Percentiles rank a stretch among this genome's conserved stretches.
phyloP scores from a whole-genome alignment of 257 asterid genomes.

The Gardenia jasminoides region DNA sequence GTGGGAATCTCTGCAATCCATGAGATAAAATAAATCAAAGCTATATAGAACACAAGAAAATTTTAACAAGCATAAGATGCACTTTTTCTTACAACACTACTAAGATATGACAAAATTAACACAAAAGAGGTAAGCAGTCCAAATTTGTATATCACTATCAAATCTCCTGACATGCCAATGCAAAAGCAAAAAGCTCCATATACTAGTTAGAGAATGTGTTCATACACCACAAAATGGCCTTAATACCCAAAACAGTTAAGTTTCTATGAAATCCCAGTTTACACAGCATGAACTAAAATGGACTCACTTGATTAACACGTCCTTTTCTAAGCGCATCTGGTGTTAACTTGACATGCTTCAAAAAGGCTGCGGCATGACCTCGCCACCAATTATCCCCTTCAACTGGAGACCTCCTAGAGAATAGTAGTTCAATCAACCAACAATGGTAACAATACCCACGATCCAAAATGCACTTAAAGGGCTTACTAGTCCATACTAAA shows the following conservation, averaged over 20 bases:
- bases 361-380: conserved; percentile 38
- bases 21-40: too few relatives aligned
- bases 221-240: background rate
- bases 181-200: background rate
- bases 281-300: background rate
- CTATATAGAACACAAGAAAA: background rate
- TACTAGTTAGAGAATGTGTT: background rate
- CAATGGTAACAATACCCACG: background rate
- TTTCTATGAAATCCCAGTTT: background rate
- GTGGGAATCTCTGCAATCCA: background rate
- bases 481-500: background rate
- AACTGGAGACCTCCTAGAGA: conserved; percentile 25
- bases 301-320: conserved; percentile 34
- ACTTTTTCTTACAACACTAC: too few relatives aligned
- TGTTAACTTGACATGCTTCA: conserved; percentile 27
- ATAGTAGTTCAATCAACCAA: background rate
- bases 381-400: conserved; percentile 42
- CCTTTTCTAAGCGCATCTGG: conserved; percentile 32
- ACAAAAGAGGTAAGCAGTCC: too few relatives aligned
- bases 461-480: background rate
- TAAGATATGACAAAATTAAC: too few relatives aligned
- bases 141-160: too few relatives aligned
- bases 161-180: too few relatives aligned
- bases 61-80: background rate
- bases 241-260: background rate